Percentiles rank a stretch among this genome's conserved stretches.
Conservation (phyloP, 2,329 filamentous ascomycete species). For the Aspergillus phoenicis region DNA sequence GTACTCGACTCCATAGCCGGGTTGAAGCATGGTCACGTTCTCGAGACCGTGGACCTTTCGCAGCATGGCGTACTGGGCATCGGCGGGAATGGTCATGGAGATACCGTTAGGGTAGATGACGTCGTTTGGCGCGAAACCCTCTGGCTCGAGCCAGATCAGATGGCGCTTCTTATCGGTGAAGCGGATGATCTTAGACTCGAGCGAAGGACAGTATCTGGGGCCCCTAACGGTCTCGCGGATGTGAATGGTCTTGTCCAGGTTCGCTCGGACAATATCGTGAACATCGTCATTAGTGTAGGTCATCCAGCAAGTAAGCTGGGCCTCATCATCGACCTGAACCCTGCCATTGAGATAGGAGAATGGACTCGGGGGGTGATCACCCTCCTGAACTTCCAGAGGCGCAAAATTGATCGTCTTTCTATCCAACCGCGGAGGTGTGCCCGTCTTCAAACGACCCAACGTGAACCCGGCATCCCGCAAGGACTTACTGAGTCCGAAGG, state of each 20-base stretch:
- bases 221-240: conserved; percentile 94
- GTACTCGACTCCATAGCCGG: conserved; percentile 96
- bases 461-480: conserved; percentile 84
- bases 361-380: conserved; percentile 82
- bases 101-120: conserved; percentile 95
- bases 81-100: conserved; percentile 91
- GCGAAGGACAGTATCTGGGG: conserved; percentile 89
- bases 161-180: conserved; percentile 80
- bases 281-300: conserved; percentile 83
- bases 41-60: conserved; percentile 86
- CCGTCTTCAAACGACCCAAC: conserved; percentile 89
- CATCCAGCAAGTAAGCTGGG: conserved; percentile 82
- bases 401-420: conserved; percentile 79
- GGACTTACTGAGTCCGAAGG: conserved; percentile 88
- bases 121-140: conserved; percentile 81
- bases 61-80: conserved; percentile 82
- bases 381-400: conserved; percentile 70
- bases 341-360: conserved; percentile 87
- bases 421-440: conserved; percentile 86
- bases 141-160: conserved; percentile 95
- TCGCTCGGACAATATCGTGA: conserved; percentile 81
- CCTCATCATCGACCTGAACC: conserved; percentile 68
- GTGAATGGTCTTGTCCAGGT: conserved; percentile 94
- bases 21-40: conserved; percentile 86
- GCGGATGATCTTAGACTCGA: conserved; percentile 90